Base-by-base conservation (phyloP, 768 basidiomycete genomes). In the Suillus plorans region DNA sequence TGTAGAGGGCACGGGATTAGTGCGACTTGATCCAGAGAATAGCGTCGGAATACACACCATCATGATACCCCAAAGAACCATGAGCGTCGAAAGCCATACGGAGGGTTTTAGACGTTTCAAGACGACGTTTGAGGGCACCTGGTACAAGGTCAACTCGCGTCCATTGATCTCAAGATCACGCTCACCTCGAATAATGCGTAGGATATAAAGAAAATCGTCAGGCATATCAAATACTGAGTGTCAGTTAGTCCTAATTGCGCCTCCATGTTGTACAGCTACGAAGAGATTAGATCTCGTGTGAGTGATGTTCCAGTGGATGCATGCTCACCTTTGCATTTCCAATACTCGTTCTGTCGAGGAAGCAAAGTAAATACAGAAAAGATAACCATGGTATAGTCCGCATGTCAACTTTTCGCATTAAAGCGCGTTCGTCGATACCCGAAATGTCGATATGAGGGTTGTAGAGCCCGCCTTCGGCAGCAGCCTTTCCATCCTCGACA, bases 31-130 rank as follows among this genome's bases (percentile, higher is more conserved):
- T 42, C 39, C 12, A 42, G 28, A 39, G 18, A 42, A 28, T 18
- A 22, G 25, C 1, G 28, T 20, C 10, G 0, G 5, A 53, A 59
- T 10, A 56, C 79, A 60, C 62, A 89, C 89, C 90, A 91, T 91
- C 80, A 87, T 86, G 37, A 91, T 68, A 3, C 90, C 90, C 89
- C 90, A 91, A 20, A 85, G 68, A 3, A 90, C 67, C 91, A 94
- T 92, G 61, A 92, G 79, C 34, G 81, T 65, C 6, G 89, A 90
- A 6, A 94, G 78, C 91, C 91, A 93, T 42, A 94, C 74, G 4
- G 90, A 91, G 0, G 91, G 92, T 1, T 90, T 82, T 39, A 91
- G 80, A 41, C 89, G 85, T 72, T 91, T 91, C 60, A 91, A 76
- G 72, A 90, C 86, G 3, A 90, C 76, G 66, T 91, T 91, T 16